Evolutionary conservation across 768 basidiomycete genomes (phyloP).

Genomic region (Boletus rubropictus): DNA sequence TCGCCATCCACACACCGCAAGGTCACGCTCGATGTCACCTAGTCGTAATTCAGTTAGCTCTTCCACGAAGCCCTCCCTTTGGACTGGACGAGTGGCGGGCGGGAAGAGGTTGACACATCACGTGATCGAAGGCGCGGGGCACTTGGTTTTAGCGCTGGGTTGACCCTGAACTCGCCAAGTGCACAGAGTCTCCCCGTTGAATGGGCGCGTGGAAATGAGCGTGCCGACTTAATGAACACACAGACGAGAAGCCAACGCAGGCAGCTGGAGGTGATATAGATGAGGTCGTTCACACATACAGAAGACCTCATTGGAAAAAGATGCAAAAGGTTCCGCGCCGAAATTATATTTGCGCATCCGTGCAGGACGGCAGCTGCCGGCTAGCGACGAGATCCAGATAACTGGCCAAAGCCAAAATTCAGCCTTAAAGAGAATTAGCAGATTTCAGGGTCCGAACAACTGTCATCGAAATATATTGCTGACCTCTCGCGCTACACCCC

Average conservation of each 20-base stretch:
- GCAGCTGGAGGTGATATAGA: conserved; percentile 7
- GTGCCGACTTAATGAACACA: background rate
- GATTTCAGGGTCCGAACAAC: conserved; percentile 31
- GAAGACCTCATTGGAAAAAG: conserved; percentile 10
- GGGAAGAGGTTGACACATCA: conserved; percentile 13
- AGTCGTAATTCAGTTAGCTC: conserved; percentile 6
- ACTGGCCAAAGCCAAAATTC: conserved; percentile 32
- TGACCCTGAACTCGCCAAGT: background rate
- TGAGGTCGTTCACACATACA: conserved; percentile 17
- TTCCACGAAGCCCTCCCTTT: background rate
- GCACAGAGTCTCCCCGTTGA: too few species aligned
- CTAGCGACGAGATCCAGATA: conserved; percentile 29
- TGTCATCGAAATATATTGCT: conserved; percentile 27
- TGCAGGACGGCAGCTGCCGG: conserved; percentile 26
- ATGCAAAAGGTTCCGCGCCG: conserved; percentile 27
- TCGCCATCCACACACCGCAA: conserved; percentile 14
- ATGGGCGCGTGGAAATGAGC: conserved; percentile 3
- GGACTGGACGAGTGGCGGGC: conserved; percentile 1
- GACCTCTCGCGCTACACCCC: conserved; percentile 10
- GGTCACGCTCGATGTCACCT: conserved; percentile 15
- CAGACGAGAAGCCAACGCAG: background rate
- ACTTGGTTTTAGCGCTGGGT: background rate
- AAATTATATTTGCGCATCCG: conserved; percentile 28
- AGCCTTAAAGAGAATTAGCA: conserved; percentile 24
- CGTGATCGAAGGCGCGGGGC: conserved; percentile 19